A percentile compares a stretch with the other conserved stretches of the same genome.
phyloP scores from a whole-genome alignment of 2,329 filamentous ascomycete species.

The Pleomassaria siparia region DNA sequence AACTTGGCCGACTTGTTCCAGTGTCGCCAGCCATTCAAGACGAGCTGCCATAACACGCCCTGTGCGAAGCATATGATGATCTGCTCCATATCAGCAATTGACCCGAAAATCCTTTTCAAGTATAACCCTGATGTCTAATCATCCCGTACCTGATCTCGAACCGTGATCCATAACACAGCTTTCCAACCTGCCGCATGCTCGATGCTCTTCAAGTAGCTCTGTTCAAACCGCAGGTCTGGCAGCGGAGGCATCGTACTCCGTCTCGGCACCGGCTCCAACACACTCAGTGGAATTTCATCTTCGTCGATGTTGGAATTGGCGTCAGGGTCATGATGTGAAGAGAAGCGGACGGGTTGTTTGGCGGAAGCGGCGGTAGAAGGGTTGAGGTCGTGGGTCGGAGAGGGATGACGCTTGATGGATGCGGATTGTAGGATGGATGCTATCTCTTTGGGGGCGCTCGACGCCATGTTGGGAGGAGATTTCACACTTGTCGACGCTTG shows the following conservation, averaged over 20 bases:
- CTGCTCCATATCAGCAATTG: conserved; percentile 46
- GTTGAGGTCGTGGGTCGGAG: conserved; percentile 73
- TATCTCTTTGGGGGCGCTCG: conserved; percentile 64
- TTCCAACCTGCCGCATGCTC: conserved; percentile 76
- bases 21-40: conserved; percentile 82
- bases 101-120: neutral
- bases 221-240: conserved; percentile 89
- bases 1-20: conserved; percentile 82
- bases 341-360: conserved; percentile 61
- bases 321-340: conserved; percentile 40
- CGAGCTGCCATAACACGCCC: conserved; percentile 84
- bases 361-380: conserved; percentile 73
- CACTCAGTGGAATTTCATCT: conserved; percentile 69
- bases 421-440: conserved; percentile 80
- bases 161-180: conserved; percentile 79
- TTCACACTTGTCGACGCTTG: neutral
- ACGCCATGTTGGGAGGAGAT: conserved; percentile 31
- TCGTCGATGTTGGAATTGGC: conserved; percentile 57
- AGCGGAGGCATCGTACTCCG: conserved; percentile 66
- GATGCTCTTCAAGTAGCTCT: conserved; percentile 94
- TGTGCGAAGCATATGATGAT: conserved; percentile 84
- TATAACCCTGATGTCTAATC: neutral
- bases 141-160: conserved; percentile 75
- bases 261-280: conserved; percentile 59
- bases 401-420: conserved; percentile 73